Evolutionary conservation across 2,329 filamentous ascomycete species (phyloP), one percentile per base, ranked within the genome.

Genomic region (Aureobasidium musti): DNA sequence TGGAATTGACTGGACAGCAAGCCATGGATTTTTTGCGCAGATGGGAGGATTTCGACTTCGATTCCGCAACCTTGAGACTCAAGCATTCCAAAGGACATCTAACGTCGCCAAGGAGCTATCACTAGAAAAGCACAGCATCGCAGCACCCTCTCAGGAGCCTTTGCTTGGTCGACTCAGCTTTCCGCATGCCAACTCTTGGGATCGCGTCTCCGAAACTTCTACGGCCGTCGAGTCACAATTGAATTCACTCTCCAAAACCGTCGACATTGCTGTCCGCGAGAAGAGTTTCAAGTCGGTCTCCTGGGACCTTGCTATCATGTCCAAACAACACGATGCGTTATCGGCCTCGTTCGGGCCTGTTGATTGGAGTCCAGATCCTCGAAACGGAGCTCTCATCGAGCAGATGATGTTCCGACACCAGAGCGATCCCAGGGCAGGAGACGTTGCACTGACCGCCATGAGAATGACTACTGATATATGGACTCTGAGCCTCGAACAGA

Each of bases 31-130:
- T 30, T 59, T 59, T 23, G 59, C 59, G 28, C 41, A 63, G 7
- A 63, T 63, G 59, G 59, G 43, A 23, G 59, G 59, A 13, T 63
- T 63, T 30, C 35, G 33, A 23, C 41, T 63, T 28, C 28, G 45
- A n/a, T 63, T 63, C 5, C 14, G 28, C n/a, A 45, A 33, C 4
- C 23, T 30, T 33, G 54, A 59, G n/a, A 17, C 37, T 14, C 54
- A 33, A 45, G 37, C 21, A 7, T 28, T 7, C 2, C 14, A 39
- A 33, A 21, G 37, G 17, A 59, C 23, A 14, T 59, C 39, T 3
- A 33, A 11, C 14, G 14, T 21, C 17, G 14, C 21, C 37, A 30
- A 33, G 8, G 39, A 59, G 7, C 14, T 3, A 13, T 43, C 39
- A 19, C 11, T 19, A 19, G 54, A 45, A 8, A 59, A 59, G 19